These are phyloP conservation scores for Colletotrichum tropicicola DNA, from an alignment of 2,329 filamentous ascomycete genomes.

Conservation along the genomic window DNA sequence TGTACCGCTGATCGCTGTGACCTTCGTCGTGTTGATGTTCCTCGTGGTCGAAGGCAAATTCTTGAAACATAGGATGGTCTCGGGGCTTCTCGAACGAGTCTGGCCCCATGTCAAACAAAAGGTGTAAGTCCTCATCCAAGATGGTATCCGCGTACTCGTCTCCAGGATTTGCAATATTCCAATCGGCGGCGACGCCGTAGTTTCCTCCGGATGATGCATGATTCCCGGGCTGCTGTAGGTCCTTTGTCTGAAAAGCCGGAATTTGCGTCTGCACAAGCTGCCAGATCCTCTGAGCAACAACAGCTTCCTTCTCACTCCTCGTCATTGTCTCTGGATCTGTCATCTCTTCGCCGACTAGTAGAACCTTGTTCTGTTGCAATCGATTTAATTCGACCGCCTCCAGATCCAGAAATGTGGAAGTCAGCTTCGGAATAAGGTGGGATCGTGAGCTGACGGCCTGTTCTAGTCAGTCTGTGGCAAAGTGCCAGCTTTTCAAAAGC, in stretches of 20 bases:
- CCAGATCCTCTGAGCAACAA: neutral
- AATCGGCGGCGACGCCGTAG: too few relatives aligned
- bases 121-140: neutral
- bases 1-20: too few relatives aligned
- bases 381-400: neutral
- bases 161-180: neutral
- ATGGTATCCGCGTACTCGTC: neutral
- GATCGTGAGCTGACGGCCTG: neutral
- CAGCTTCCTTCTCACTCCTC: neutral
- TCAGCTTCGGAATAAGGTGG: neutral
- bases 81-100: neutral
- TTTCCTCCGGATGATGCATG: too few relatives aligned
- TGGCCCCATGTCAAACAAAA: neutral
- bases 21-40: too few relatives aligned
- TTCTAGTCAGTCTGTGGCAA: neutral
- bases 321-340: neutral
- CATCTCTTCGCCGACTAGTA: neutral
- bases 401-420: neutral
- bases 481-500: slow-evolving; percentile 25
- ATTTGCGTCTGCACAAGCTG: neutral
- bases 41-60: too few relatives aligned
- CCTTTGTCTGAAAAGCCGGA: neutral
- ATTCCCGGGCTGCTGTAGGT: too few relatives aligned
- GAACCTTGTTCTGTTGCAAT: neutral
- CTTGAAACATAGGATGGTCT: too few relatives aligned